phyloP scores from a whole-genome alignment of 768 basidiomycete genomes.

The Kwoniella newhampshirensis region DNA sequence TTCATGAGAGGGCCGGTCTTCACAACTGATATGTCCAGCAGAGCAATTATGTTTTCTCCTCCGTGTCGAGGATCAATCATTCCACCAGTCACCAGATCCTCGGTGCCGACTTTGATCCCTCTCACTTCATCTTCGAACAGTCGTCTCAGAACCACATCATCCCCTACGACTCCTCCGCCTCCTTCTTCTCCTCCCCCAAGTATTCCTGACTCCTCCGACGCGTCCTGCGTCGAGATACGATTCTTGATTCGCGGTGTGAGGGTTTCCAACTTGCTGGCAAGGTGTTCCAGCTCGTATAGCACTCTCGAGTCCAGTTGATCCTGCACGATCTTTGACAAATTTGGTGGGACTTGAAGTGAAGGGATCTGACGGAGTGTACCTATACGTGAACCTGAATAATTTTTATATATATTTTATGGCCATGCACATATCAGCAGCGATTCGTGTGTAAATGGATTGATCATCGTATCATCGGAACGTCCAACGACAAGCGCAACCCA shows the following conservation, averaged over 20 bases:
- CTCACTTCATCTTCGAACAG: constrained; percentile 1
- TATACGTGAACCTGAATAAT: constrained; percentile 13
- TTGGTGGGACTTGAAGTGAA: constrained; percentile 7
- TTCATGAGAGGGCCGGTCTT: no score
- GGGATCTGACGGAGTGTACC: constrained; percentile 10
- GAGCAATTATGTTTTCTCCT: constrained; percentile 3
- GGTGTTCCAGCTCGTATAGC: constrained; percentile 1
- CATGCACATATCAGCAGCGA: no score
- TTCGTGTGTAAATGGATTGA: no score
- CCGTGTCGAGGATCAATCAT: not conserved
- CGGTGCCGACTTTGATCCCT: not conserved
- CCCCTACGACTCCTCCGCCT: no score
- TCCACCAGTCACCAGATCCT: no score
- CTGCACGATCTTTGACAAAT: constrained; percentile 8
- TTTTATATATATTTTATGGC: no score
- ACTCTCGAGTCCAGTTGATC: constrained; percentile 7
- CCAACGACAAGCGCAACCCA: not conserved
- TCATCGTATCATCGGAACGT: no score
- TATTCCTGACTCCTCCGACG: no score
- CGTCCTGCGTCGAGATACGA: no score
- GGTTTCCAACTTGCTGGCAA: not conserved
- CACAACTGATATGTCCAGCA: constrained; percentile 5
- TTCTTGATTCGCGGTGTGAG: not conserved
- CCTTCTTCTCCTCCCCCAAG: not conserved
- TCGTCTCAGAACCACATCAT: constrained; percentile 1